Base-by-base conservation (phyloP, 495 filamentous ascomycete species). In the Penicillium odoratum region DNA sequence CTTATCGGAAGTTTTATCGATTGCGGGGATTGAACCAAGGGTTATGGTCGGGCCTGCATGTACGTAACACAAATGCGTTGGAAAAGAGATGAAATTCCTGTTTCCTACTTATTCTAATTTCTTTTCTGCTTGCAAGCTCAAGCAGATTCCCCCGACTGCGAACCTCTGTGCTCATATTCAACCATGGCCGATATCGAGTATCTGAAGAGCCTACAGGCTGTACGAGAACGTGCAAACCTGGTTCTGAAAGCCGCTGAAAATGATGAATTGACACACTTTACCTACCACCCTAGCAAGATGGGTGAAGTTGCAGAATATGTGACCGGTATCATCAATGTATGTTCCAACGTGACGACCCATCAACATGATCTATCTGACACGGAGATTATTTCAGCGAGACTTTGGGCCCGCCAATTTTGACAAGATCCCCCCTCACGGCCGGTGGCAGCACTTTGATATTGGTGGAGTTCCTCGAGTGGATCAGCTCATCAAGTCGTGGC, bases 391-490 rank as follows among this genome's bases (percentile, higher is more conserved):
- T 48, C 47, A 97, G 93, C 80, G 93, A 75, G 93, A 97, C 70
- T 93, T 88, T 72, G 90, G 88, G 45, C 87, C 90, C 18, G 89
- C 94, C 59, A 62, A 55, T 40, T 97, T 93, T 70, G 78, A 85
- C 36, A 81, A 79, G 15, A 77, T 77, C 36, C 92, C 92, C 4
- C 84, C 87, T 10, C 91, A 95, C 67, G 92, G 92, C 48, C 82
- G 92, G 33, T 92, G 92, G 84, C 92, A 96, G 71, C 92, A 96
- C 67, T 96, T 96, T 64, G 86, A 89, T 48, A 85, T 93, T 52
- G 92, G 92, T n/a, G 89, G 86, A 0, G 78, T 83, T 7, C 86
- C 91, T 64, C 83, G 92, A 15, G 79, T 96, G 36, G 83, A 86
- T 48, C 78, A 88, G 50, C 80, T 96, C n/a, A 77, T 92, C 30